phyloP scores from a whole-genome alignment of 192 early-diverging fungal species.

The Gaertneriomyces semiglobifer region DNA sequence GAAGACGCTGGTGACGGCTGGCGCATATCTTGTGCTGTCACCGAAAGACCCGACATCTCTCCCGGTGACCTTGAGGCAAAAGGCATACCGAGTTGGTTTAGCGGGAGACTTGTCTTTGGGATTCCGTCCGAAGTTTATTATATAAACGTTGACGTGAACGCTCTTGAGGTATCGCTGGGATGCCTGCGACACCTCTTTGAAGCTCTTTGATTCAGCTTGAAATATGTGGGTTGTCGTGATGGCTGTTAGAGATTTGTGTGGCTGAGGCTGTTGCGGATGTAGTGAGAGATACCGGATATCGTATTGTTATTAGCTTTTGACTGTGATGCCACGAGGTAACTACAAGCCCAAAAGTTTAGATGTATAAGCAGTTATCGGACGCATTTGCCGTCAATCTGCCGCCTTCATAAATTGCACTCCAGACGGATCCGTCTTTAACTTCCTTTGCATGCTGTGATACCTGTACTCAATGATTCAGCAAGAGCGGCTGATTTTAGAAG shows the following conservation, averaged over 20 bases:
- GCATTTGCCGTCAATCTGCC: too few relatives aligned
- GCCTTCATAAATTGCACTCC: neutral
- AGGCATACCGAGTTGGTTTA: conserved; percentile 1
- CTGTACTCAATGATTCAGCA: conserved; percentile 62
- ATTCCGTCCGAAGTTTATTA: conserved; percentile 7
- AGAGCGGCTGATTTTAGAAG: neutral
- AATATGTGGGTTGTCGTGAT: too few relatives aligned
- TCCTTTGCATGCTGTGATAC: conserved; percentile 73
- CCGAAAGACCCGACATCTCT: conserved; percentile 9
- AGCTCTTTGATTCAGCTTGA: too few relatives aligned
- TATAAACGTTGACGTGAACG: neutral
- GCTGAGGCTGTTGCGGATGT: too few relatives aligned
- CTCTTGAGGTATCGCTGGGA: neutral
- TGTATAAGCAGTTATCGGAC: too few relatives aligned
- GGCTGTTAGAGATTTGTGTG: too few relatives aligned
- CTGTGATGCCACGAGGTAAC: too few relatives aligned
- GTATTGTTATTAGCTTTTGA: too few relatives aligned
- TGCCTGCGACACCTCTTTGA: neutral
- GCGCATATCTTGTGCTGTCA: conserved; percentile 3
- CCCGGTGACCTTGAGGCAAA: neutral
- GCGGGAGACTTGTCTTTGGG: neutral
- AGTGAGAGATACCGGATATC: too few relatives aligned
- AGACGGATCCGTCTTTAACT: conserved; percentile 68
- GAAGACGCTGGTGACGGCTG: conserved; percentile 10
- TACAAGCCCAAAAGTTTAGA: too few relatives aligned